Base-by-base conservation (phyloP, 345 rosid genomes). In the Citropsis articulata region DNA sequence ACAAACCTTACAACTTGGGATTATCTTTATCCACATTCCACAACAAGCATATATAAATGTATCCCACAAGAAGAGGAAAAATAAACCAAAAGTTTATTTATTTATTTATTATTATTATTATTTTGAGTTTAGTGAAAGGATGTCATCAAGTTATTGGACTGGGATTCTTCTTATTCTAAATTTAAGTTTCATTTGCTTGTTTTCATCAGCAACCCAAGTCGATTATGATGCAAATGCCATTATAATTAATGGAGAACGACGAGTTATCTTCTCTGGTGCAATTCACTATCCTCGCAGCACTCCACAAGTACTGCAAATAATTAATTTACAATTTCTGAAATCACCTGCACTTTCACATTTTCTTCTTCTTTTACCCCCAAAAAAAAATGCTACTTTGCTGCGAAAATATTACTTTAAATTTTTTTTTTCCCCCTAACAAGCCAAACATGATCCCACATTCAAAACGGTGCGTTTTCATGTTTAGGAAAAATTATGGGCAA, bases 251-350 rank as follows among this genome's bases (percentile, higher is more conserved):
- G 87, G 87, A 30, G 80, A 79, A 27, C 75, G 84, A 45, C 78
- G 73, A 76, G 82, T 84, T 45, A 83, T 84, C n/a, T 78, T 79
- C 42, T 84, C 87, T 59, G 87, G 87, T 65, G 81, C 87, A 66
- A 84, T 84, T 72, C 87, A 84, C 83, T 84, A 84, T 57, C 87
- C 87, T 27, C 78, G 87, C 62, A 84, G 87, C 83, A 63, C 87
- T 40, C 81, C 84, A 45, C 76, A 84, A 80, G 86, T 84, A 35
- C 64, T 5, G 7, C 22, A 3, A 45, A 45, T 45, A 45, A 45
- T 13, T 13, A 1, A 45, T 45, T 45, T 45, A 12, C 0, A 12
- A 0, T 45, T 45, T 45, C 50, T 45, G 18, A 45, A 45, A 45
- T 45, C 50, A 45, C 18, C 13, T 45, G 18, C 50, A 13, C 1